Conservation (phyloP, 106 monocot genomes). For the Cymbidium sinense region DNA sequence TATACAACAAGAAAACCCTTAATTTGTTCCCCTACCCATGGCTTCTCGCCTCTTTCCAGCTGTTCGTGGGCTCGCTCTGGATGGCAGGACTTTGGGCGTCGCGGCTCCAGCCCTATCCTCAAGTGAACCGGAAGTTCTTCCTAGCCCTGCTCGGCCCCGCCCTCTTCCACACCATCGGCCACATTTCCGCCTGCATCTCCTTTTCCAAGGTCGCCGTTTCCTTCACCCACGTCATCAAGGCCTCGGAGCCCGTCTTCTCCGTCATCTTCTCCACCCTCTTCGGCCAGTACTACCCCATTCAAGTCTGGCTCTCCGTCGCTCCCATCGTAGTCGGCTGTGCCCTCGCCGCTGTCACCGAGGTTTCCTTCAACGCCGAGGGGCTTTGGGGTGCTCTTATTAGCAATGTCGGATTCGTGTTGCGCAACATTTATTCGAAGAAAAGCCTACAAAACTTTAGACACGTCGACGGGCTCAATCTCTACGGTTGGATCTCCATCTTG, state of each 20-base stretch:
- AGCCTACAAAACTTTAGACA: conserved; percentile 40
- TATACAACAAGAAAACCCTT: conserved; percentile 66
- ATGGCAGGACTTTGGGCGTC: conserved; percentile 44
- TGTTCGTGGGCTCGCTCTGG: conserved; percentile 49
- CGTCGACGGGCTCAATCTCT: conserved; percentile 43
- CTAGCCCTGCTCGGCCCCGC: conserved; percentile 46
- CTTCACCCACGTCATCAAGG: conserved; percentile 61
- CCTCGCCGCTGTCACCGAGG: conserved; percentile 41
- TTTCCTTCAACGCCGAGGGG: conserved; percentile 38
- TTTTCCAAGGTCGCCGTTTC: conserved; percentile 22
- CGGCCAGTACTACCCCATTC: conserved; percentile 33
- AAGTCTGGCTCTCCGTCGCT: conserved; percentile 28
- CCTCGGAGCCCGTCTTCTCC: conserved; percentile 55
- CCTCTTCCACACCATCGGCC: conserved; percentile 35
- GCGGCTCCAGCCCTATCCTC: conserved; percentile 35
- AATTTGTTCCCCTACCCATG: conserved; percentile 61
- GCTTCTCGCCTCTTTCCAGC: conserved; percentile 60
- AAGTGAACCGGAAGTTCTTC: conserved; percentile 23
- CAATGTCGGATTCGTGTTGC: conserved; percentile 59
- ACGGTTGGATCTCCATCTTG: conserved; percentile 45
- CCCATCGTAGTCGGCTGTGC: conserved; percentile 34
- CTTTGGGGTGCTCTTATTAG: conserved; percentile 51
- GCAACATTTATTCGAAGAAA: conserved; percentile 58
- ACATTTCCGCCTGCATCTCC: no score
- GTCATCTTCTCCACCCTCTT: conserved; percentile 40